Evolutionary conservation across 2,329 filamentous ascomycete genomes (phyloP).

Genomic region (Stachybotrys chlorohalonatus): DNA sequence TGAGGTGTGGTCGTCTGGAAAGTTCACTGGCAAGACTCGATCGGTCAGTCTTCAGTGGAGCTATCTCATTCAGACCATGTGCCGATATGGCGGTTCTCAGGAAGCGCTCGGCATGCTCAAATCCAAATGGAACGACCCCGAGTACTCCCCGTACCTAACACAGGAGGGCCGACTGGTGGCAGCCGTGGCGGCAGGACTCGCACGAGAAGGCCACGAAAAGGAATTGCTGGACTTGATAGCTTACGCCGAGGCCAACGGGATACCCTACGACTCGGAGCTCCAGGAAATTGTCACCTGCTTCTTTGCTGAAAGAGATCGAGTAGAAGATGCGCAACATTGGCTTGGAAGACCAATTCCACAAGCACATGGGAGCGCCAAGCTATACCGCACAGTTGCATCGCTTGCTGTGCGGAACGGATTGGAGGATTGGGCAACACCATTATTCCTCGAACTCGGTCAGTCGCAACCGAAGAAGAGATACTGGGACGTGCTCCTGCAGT

Average conservation of each 20-base stretch:
- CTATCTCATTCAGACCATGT: constrained; percentile 31
- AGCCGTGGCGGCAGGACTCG: constrained; percentile 45
- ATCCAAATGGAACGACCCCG: constrained; percentile 17
- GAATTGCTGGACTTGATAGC: constrained; percentile 48
- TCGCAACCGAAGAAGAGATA: constrained; percentile 39
- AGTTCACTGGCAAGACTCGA: constrained; percentile 9
- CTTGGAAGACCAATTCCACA: constrained; percentile 46
- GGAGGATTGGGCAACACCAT: constrained; percentile 49
- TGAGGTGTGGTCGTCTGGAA: constrained; percentile 12
- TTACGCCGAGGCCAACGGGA: constrained; percentile 37
- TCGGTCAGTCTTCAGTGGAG: constrained; percentile 17
- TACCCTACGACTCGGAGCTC: constrained; percentile 34
- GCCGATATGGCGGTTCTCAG: constrained; percentile 42
- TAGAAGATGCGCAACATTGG: constrained; percentile 58
- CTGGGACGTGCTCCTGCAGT: constrained; percentile 69
- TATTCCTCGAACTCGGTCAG: constrained; percentile 46
- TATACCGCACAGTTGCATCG: constrained; percentile 20
- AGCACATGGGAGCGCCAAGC: constrained; percentile 8
- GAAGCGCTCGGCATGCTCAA: constrained; percentile 40
- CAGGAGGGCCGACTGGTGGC: constrained; percentile 11
- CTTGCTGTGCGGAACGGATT: constrained; percentile 53
- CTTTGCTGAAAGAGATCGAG: constrained; percentile 48
- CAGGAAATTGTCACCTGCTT: constrained; percentile 51
- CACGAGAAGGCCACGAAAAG: constrained; percentile 45
- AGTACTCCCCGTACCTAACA: neutral